Evolutionary conservation across 2,329 filamentous ascomycete species (phyloP).

Genomic region (Phaeosphaeria sp.): DNA sequence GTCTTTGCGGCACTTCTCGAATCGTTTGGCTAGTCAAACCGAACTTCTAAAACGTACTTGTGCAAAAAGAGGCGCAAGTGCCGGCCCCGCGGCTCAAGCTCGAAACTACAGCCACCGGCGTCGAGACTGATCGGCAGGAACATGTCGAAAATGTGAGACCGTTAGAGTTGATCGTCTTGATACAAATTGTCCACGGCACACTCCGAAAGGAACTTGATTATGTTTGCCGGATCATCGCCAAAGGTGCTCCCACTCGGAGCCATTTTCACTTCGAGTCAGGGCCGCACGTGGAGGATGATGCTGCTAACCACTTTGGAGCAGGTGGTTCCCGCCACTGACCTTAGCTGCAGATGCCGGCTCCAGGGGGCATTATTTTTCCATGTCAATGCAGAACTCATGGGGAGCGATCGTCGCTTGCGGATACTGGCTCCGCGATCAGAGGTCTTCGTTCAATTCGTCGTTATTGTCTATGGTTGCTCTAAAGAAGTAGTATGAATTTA

Average conservation of each 20-base stretch:
- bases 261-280: constrained; percentile 17
- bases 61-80: constrained; percentile 19
- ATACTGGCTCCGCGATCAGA: neutral
- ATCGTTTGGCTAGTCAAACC: constrained; percentile 18
- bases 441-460: neutral
- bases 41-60: constrained; percentile 18
- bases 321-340: constrained; percentile 6
- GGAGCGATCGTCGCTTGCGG: constrained; percentile 3
- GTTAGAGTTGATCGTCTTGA: neutral
- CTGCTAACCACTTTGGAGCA: constrained; percentile 5
- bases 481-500: neutral
- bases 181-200: neutral
- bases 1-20: constrained; percentile 26
- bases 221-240: neutral
- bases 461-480: neutral
- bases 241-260: neutral
- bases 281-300: constrained; percentile 17
- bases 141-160: neutral
- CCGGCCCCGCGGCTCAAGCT: constrained; percentile 7
- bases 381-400: constrained; percentile 5
- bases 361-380: constrained; percentile 19
- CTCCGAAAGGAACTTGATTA: neutral
- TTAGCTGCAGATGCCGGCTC: constrained; percentile 17
- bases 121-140: neutral
- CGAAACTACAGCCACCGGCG: neutral